Evolutionary conservation across 495 filamentous ascomycete genomes (phyloP), one percentile per base, ranked within the genome.

Genomic region (Penicillium cosmopolitanum): DNA sequence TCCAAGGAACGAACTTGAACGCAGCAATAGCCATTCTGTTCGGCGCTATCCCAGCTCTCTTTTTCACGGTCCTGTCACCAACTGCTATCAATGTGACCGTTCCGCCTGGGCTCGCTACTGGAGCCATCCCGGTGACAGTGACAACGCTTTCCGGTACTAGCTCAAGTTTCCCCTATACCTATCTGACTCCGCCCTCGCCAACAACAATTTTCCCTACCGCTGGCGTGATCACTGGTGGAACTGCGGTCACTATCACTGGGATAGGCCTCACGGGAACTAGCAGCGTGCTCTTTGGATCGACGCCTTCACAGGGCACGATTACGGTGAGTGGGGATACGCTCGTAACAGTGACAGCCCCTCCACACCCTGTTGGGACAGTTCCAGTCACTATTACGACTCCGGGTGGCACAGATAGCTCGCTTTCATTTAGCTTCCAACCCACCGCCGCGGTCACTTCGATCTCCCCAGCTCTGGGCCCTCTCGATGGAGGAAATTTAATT

Each of bases 301-400:
- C 54, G 11, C 54, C 54, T 6, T 28, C 54, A 18, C 4, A 25
- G 21, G 34, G 43, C 19, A n/a, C 42, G n/a, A 48, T 56, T 35
- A 56, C 42, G 10, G 54, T 56, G 16, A 25, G 35, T 13, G 42
- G 21, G 38, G 54, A 56, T 28, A 50, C 54, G 0, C n/a, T 48
- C 3, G 28, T 56, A 0, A 31, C 46, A 18, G 42, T 33, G 21
- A 16, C 35, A 1, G 23, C 54, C 5, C 54, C 54, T 1, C 9
- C 42, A 5, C 54, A 56, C 18, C 9, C 25, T 23, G 31, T 48
- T 18, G 25, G 54, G 21, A 50, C 54, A 38, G 54, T 56, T 23
- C 54, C 42, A 21, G n/a, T 56, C 54, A 56, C 33, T 23, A 56
- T 56, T 28, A 56, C 54, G 15, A 47, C 42, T 18, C 25, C 54